Percentiles rank a stretch among this genome's conserved stretches.
phyloP scores from a whole-genome alignment of 2,329 filamentous ascomycete genomes.

The Fusarium sp. region DNA sequence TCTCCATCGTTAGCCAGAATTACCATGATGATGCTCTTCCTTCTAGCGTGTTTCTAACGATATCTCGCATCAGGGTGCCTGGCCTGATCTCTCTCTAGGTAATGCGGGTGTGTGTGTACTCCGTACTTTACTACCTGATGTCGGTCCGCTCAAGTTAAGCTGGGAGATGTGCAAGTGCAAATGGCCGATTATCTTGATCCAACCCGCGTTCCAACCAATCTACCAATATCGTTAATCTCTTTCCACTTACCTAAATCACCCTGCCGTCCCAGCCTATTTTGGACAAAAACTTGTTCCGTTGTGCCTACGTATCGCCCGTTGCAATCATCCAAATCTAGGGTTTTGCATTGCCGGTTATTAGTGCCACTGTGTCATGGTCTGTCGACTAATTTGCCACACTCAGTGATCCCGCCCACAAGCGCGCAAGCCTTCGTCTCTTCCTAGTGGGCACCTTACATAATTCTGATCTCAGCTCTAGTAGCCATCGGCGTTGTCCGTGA shows the following conservation, averaged over 20 bases:
- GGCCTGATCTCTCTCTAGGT: background rate
- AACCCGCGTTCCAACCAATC: background rate
- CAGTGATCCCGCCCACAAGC: conserved; percentile 16
- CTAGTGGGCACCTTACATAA: conserved; percentile 35
- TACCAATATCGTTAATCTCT: conserved; percentile 1
- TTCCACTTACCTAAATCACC: background rate
- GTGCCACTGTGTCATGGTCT: conserved; percentile 34
- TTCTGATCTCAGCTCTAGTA: conserved; percentile 38
- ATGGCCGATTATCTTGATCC: background rate
- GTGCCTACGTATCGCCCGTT: conserved; percentile 1
- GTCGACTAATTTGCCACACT: conserved; percentile 39
- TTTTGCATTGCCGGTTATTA: background rate
- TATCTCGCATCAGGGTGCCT: conserved; percentile 18
- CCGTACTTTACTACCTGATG: too few species aligned
- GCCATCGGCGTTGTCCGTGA: conserved; percentile 41
- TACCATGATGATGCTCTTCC: conserved; percentile 3
- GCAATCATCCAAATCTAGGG: background rate
- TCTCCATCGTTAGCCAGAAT: conserved; percentile 8
- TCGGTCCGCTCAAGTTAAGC: too few species aligned
- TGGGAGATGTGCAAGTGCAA: too few species aligned
- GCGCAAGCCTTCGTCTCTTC: conserved; percentile 9
- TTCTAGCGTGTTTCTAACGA: conserved; percentile 27
- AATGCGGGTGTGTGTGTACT: too few species aligned
- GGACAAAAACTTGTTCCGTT: background rate
- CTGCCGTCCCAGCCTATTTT: background rate